A percentile compares a stretch with the other conserved stretches of the same genome.
phyloP scores from a whole-genome alignment of 1,284 basidiomycete genomes.

The Athelia sp. region DNA sequence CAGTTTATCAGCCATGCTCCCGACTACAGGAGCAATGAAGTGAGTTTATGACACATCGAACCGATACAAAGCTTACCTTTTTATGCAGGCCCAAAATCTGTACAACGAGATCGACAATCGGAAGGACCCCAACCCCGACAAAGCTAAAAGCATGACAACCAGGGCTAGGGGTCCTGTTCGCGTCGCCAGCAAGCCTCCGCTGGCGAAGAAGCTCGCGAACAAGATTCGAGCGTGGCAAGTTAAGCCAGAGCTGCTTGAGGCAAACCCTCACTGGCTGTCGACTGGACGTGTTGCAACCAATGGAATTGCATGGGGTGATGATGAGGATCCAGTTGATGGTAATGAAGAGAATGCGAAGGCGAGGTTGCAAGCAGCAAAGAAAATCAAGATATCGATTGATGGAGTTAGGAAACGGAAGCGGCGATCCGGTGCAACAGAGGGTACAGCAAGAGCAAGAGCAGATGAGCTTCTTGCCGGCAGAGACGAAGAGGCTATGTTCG shows the following conservation, averaged over 20 bases:
- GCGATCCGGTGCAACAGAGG: background rate
- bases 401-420: background rate
- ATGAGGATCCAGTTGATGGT: conserved; percentile 1
- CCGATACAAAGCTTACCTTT: background rate
- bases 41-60: background rate
- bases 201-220: background rate
- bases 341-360: background rate
- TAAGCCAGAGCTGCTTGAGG: background rate
- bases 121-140: background rate
- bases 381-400: background rate
- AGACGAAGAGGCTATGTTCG: background rate
- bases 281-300: background rate
- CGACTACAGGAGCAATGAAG: background rate
- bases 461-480: background rate
- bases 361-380: background rate
- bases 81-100: background rate
- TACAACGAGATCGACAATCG: background rate
- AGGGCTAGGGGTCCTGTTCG: background rate
- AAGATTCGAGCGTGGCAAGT: background rate
- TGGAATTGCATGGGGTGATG: conserved; percentile 3
- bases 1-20: background rate
- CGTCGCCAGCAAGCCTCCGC: background rate
- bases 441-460: background rate
- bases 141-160: background rate
- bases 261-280: background rate